Evolutionary conservation across 2,329 filamentous ascomycete species (phyloP).

Genomic region (Teratosphaeria destructans): DNA sequence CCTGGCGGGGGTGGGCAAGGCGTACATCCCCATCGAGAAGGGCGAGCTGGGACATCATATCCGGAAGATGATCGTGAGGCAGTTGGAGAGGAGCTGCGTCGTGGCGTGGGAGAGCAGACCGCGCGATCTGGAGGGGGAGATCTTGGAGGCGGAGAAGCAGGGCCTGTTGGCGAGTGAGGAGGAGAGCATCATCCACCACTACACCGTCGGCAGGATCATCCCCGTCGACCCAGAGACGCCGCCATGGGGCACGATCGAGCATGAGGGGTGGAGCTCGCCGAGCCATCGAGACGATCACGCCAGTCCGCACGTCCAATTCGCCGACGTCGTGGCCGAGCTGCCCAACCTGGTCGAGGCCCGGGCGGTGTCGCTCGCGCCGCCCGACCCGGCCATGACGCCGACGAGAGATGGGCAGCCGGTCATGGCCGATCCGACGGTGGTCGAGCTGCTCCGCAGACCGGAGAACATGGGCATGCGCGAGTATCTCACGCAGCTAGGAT

Average conservation of each 20-base stretch:
- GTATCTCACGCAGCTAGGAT: constrained; percentile 63
- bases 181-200: constrained; percentile 11
- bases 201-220: constrained; percentile 24
- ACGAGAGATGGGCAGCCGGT: constrained; percentile 18
- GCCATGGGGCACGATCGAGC: constrained; percentile 73
- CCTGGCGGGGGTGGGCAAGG: constrained; percentile 72
- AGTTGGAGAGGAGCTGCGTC: constrained; percentile 64
- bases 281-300: constrained; percentile 47
- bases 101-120: constrained; percentile 72
- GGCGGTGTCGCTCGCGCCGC: constrained; percentile 72
- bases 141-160: constrained; percentile 18
- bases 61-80: constrained; percentile 61
- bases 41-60: constrained; percentile 70
- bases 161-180: constrained; percentile 16
- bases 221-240: constrained; percentile 37
- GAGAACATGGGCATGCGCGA: constrained; percentile 64
- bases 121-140: constrained; percentile 40
- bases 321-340: constrained; percentile 69
- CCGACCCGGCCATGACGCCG: constrained; percentile 37
- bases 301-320: constrained; percentile 72
- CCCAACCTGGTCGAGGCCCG: constrained; percentile 87
- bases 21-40: constrained; percentile 76
- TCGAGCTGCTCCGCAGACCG: constrained; percentile 61
- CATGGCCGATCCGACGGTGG: constrained; percentile 36
- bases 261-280: constrained; percentile 82